Evolutionary conservation across 192 early-diverging fungal species (phyloP), one percentile per base, ranked within the genome.

Genomic region (Rhizophagus clarus): DNA sequence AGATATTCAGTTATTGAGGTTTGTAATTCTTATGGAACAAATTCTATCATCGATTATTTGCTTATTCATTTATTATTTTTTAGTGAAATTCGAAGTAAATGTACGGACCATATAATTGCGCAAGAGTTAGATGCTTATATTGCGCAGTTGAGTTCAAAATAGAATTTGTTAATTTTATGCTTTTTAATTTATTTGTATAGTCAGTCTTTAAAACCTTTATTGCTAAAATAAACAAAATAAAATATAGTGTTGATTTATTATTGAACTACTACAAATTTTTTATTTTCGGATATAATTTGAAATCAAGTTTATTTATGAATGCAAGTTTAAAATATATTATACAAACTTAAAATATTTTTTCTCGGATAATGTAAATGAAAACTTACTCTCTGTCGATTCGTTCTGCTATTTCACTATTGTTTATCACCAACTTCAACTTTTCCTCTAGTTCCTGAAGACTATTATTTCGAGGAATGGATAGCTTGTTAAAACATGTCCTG

Each of bases 1-100:
- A 71, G 93, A 95, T 81, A 68, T 90, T 22, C 91, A 91, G 4
- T 83, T 85, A 74, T 76, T 95, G 69, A 81, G 89, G 85, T 90
- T 86, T 81, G 84, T 45, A 22, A 22, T 12, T 31, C 40, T 67
- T 31, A 47, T 26, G 8, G 11, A 2, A 12, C 6, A 1, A 17
- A 70, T 47, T 14, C 12, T 24, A 70, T 42, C 29, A 42, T 37
- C 17, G 22, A 79, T 47, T 74, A 31, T 29, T 70, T 60, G 32
- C 32, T 40, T 7, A 17, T 24, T 37, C 31, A 29, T 20, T 40
- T 32, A n/a, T 11, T 15, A n/a, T 34, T 15, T n/a, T 26, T 20
- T 61, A 87, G 86, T 28, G 85, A 84, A 72, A 82, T 88, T 17
- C 56, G 82, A 29, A 82, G 74, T 32, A 88, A 88, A 72, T 85